These are phyloP conservation scores for Dorcoceras hygrometricum DNA, from an alignment of 257 asterid species.

Conservation along the genomic window DNA sequence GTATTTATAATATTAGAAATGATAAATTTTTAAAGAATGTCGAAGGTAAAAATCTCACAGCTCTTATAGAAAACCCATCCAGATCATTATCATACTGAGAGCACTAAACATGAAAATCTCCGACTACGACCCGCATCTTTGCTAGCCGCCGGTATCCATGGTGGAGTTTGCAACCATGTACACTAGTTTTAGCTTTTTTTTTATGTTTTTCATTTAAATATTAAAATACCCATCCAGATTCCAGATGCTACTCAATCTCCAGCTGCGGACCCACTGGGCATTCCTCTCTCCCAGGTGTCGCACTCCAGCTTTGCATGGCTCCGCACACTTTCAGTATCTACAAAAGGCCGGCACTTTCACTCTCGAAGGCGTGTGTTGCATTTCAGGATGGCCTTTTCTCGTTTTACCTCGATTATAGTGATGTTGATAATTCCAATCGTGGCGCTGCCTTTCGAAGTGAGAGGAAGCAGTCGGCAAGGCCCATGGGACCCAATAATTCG, in stretches of 20 bases:
- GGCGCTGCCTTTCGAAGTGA: conserved; percentile 24
- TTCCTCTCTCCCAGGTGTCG: background rate
- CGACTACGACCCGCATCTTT: no score
- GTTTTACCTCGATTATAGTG: conserved; percentile 23
- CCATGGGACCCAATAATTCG: conserved; percentile 72
- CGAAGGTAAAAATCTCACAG: no score
- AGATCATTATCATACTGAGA: no score
- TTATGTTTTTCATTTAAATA: no score
- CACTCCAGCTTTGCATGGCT: background rate
- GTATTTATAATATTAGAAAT: no score
- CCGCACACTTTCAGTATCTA: background rate
- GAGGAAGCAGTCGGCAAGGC: conserved; percentile 25
- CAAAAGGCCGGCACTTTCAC: background rate
- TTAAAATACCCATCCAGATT: no score
- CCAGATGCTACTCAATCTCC: background rate
- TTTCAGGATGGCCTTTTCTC: conserved; percentile 37
- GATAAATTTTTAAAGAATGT: no score
- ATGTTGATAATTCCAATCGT: conserved; percentile 35
- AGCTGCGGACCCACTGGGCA: background rate
- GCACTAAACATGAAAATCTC: no score
- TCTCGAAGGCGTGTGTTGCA: background rate
- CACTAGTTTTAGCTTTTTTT: no score
- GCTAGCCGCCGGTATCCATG: no score
- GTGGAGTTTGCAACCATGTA: no score
- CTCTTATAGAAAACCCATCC: no score